Base-by-base conservation (phyloP, 2,329 filamentous ascomycete genomes). In the Fusarium chlamydosporum region DNA sequence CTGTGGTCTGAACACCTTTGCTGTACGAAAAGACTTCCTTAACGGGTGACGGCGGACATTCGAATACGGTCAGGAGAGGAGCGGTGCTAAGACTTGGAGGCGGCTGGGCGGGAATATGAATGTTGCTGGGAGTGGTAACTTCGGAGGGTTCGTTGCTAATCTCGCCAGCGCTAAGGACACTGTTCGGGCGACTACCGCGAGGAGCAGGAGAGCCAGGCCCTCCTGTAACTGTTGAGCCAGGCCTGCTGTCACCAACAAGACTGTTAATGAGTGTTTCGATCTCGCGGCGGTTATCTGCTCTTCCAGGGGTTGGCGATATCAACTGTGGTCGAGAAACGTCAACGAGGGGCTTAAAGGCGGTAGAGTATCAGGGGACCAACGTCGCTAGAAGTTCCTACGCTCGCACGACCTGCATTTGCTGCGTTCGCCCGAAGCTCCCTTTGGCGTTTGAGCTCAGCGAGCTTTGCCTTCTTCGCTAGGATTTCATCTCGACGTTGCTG, bases 401-500 rank as follows among this genome's bases (percentile, higher is more conserved):
- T 92, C 75, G 90, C 87, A 72, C 93, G 88, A 72, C 84, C 89
- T 67, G 86, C 87, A 62, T 85, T 88, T 73, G 92, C 89, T 78
- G 96, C 92, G 77, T 87, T 92, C 69, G 92, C 88, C 62, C 94
- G 88, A 73, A 95, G 83, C 79, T 96, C 94, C 74, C 96, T 89
- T 82, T 97, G 94, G 67, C 92, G 89, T 83, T 97, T 97, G 71
- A 99, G 87, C 86, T 98, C 96, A 50, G 93, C 94, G 75, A 99
- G 93, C 85, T 96, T 97, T 68, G 94, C 95, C 85, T 93, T 95
- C 84, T 99, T 99, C 73, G 94, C 94, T 74, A 96, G 85, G 73
- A 99, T 97, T 84, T 99, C 96, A 84, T 97, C 94, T 84, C 93
- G 92, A 75, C 94, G 91, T 85, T 94, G 91, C 82, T 91, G 89